Evolutionary conservation across 1,284 basidiomycete species (phyloP), one percentile per base, ranked within the genome.

Genomic region (Megacollybia platyphylla): DNA sequence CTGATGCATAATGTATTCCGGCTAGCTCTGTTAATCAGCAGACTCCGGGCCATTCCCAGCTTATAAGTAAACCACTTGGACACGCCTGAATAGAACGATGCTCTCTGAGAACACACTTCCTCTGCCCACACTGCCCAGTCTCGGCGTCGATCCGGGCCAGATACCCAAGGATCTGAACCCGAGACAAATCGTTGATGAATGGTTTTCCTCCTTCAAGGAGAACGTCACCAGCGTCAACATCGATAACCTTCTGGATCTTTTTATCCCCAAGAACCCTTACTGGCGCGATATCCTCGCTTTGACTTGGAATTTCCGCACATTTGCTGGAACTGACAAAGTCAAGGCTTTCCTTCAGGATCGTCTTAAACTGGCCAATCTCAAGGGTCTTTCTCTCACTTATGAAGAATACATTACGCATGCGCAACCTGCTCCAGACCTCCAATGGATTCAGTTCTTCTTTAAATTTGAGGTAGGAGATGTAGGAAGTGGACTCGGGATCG

Each of bases 301-400:
- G 41, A 77, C 78, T n/a, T 79, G 74, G 73, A 67, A 74, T 48
- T 73, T 79, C 50, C 72, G 76, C 39, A 78, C 76, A 3, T 74
- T 81, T 54, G 63, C 68, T 42, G 68, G 68, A 20, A 51, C 42
- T 26, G 37, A 49, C 2, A 52, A 54, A 17, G 68, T 79, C 43
- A 51, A 47, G 29, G 52, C 56, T 39, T 69, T 76, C 53, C 62
- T 76, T 26, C 13, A 48, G 24, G 67, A 70, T 44, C 61, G 65
- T 30, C 64, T 78, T 35, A 46, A 54, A 0, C 29, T 44, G 2
- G 50, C 55, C 24, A 57, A 64, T 37, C 45, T 45, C 2, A 31
- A 42, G 24, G 53, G 28, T 28, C 35, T 56, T 49, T 57, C 39
- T 52, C 67, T 54, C 47, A 58, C 47, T 51, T 41, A 55, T 11